Base-by-base conservation (phyloP, 2,329 filamentous ascomycete genomes). In the Hypoxylon sp. region DNA sequence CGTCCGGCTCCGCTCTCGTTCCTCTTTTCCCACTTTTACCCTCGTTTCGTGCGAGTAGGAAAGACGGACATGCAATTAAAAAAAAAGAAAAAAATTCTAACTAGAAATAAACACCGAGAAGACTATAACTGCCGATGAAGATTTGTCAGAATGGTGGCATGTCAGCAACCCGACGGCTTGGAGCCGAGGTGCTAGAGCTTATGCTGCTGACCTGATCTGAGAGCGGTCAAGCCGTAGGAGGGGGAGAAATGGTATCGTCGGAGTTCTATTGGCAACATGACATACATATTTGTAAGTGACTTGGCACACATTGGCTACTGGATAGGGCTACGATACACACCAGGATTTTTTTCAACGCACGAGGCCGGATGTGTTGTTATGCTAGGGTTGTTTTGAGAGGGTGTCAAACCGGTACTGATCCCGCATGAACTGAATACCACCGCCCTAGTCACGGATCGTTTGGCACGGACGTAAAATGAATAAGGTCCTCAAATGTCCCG, bases 171-270 rank as follows among this genome's bases (percentile, higher is more conserved):
- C 67, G 67, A 69, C 57, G 30, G 55, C 38, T 58, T 69, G 67
- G 67, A 69, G 57, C 67, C 67, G 67, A 69, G 53, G 59, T 25
- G 36, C 61, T 64, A 60, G 63, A 67, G 63, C 64, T 67, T 67
- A 69, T 53, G 60, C 51, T 58, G 67, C 67, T 69, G 67, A 69
- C 56, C 51, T 51, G 46, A 50, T 32, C 32, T 38, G 56, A 65
- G 55, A 56, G 63, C 66, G 66, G 66, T 69, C 66, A 65, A 59
- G 53, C 32, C 32, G 36, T 5, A 19, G 10, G 32, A 38, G 32
- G 38, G 23, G 43, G 34, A 49, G 19, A 11, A 23, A 45, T 38
- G 49, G 23, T 48, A 52, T 60, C 30, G 38, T 55, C 50, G 23
- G 49, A 19, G 53, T 30, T 17, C 25, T 32, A 32, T 41, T 51